These are phyloP conservation scores for Penicillium sp. DNA, from an alignment of 2,329 filamentous ascomycete genomes.

Conservation along the genomic window DNA sequence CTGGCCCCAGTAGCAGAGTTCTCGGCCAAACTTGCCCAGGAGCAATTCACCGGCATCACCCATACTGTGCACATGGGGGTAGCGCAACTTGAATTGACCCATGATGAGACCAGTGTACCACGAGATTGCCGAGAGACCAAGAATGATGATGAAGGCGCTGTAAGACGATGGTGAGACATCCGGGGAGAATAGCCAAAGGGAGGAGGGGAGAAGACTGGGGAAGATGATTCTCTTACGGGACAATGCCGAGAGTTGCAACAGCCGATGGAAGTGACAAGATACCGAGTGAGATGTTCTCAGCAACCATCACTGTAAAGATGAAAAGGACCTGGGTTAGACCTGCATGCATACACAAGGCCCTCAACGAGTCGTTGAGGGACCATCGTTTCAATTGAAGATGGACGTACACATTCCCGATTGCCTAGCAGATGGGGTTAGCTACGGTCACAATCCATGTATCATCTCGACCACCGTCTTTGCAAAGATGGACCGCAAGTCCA, in stretches of 20 bases:
- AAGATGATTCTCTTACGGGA: slow-evolving; percentile 35
- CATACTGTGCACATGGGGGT: slow-evolving; percentile 57
- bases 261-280: slow-evolving; percentile 50
- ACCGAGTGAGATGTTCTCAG: slow-evolving; percentile 52
- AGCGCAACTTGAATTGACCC: slow-evolving; percentile 50
- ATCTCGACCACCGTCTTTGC: too few relatives aligned
- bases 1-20: slow-evolving; percentile 56
- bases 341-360: slow-evolving; percentile 4
- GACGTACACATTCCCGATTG: slow-evolving; percentile 34
- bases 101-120: slow-evolving; percentile 55
- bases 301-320: slow-evolving; percentile 44
- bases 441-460: too few relatives aligned
- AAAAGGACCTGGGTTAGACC: background rate
- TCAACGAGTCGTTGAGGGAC: background rate
- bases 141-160: slow-evolving; percentile 44
- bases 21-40: slow-evolving; percentile 53
- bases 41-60: slow-evolving; percentile 60
- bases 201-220: too few relatives aligned
- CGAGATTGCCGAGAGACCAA: slow-evolving; percentile 48
- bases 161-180: background rate
- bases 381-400: too few relatives aligned
- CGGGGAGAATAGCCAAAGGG: too few relatives aligned
- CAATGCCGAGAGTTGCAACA: slow-evolving; percentile 48
- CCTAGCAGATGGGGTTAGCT: slow-evolving; percentile 19
- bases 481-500: too few relatives aligned